phyloP scores from a whole-genome alignment of 192 early-diverging fungal species.

The Coemansia guatemalensis region DNA sequence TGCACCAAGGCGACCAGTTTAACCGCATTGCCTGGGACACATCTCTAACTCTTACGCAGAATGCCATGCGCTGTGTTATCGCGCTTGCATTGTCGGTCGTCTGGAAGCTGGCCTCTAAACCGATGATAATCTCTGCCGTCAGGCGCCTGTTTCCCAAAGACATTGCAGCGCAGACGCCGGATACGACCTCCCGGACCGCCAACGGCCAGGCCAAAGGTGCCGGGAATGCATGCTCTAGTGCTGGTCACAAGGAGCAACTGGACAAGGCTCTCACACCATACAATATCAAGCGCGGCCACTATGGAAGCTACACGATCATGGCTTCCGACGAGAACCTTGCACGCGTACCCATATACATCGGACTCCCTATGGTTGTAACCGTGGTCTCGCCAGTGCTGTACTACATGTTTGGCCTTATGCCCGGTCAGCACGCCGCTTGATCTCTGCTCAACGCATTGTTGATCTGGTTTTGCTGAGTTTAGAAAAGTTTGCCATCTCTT shows the following conservation, averaged over 20 bases:
- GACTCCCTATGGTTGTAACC: constrained; percentile 33
- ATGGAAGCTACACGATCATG: constrained; percentile 47
- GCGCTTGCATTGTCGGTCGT: constrained; percentile 28
- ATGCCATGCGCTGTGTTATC: constrained; percentile 33
- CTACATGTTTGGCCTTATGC: constrained; percentile 28
- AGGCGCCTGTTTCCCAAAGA: constrained; percentile 5
- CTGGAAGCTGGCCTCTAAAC: constrained; percentile 52
- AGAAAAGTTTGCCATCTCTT: neutral
- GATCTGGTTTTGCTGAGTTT: neutral
- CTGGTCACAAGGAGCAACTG: neutral
- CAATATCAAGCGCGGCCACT: constrained; percentile 24
- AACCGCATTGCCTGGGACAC: constrained; percentile 46
- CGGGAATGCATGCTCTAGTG: constrained; percentile 5
- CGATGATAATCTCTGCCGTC: constrained; percentile 17
- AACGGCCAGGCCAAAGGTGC: neutral
- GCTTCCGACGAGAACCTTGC: constrained; percentile 46
- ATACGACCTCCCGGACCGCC: neutral
- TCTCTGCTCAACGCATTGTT: neutral
- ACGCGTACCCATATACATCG: constrained; percentile 49
- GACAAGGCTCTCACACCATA: neutral
- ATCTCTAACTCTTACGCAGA: constrained; percentile 35
- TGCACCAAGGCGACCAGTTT: constrained; percentile 24
- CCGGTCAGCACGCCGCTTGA: constrained; percentile 4
- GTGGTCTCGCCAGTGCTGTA: constrained; percentile 27
- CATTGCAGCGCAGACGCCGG: neutral